Evolutionary conservation across 805 yeast species (phyloP).

Genomic region (Kodamaea nitidulidarum): DNA sequence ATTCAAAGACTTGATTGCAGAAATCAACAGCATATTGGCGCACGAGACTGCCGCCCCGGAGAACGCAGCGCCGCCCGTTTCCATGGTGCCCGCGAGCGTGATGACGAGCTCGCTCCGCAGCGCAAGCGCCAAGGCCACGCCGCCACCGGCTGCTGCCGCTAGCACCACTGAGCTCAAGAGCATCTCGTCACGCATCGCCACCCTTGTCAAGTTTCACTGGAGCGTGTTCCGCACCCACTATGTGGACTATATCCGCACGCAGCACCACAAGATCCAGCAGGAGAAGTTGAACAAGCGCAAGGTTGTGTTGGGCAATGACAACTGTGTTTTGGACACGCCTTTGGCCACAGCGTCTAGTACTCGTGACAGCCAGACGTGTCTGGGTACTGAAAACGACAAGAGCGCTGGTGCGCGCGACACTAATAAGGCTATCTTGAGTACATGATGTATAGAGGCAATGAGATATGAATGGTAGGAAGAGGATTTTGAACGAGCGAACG

Average conservation of each 20-base stretch:
- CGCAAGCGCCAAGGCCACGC: conserved; percentile 5
- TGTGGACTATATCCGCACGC: conserved; percentile 29
- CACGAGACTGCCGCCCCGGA: conserved; percentile 7
- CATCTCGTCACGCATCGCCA: conserved; percentile 56
- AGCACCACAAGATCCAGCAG: conserved; percentile 16
- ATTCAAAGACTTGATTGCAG: conserved; percentile 46
- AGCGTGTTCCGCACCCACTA: conserved; percentile 76
- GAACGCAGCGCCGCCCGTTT: conserved; percentile 5
- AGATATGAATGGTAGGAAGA: too few species aligned
- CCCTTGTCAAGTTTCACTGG: conserved; percentile 76
- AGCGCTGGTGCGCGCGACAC: conserved; percentile 7
- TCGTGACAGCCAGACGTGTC: conserved; percentile 5
- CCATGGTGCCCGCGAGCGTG: conserved; percentile 1
- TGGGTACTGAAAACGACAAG: conserved; percentile 7
- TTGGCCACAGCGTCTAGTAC: conserved; percentile 2
- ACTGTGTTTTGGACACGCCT: conserved; percentile 8
- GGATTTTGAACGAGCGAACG: too few species aligned
- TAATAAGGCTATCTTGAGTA: conserved; percentile 12
- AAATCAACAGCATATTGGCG: conserved; percentile 24
- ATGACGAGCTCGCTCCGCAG: conserved; percentile 3
- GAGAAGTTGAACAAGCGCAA: conserved; percentile 13
- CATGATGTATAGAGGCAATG: neutral
- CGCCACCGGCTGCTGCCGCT: conserved; percentile 15
- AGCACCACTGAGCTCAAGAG: conserved; percentile 45
- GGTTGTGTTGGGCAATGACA: conserved; percentile 9